Conservation (phyloP, 495 filamentous ascomycete species). For the Penicillium angulare region DNA sequence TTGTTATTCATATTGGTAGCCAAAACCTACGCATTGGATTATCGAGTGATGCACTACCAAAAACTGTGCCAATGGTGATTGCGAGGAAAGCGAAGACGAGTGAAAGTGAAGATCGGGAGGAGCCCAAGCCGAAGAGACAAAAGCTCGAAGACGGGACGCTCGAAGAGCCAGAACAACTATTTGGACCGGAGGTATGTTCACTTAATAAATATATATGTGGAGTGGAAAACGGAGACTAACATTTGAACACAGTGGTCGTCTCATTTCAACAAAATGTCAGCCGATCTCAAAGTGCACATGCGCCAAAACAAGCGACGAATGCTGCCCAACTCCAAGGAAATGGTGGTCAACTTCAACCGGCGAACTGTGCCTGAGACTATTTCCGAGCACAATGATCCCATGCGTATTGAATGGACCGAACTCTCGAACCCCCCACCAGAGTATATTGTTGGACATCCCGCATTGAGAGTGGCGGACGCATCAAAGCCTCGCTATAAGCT, state of each 20-base stretch:
- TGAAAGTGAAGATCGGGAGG: slow-evolving; percentile 79
- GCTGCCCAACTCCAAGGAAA: slow-evolving; percentile 90
- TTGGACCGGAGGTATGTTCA: slow-evolving; percentile 83
- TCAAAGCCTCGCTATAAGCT: slow-evolving; percentile 89
- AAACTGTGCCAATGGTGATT: slow-evolving; percentile 90
- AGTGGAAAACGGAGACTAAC: no score
- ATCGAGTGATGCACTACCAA: slow-evolving; percentile 90
- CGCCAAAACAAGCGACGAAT: slow-evolving; percentile 88
- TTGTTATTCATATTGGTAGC: slow-evolving; percentile 96
- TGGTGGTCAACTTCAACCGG: slow-evolving; percentile 89
- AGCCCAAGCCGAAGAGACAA: slow-evolving; percentile 83
- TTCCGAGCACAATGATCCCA: slow-evolving; percentile 87
- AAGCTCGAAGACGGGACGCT: slow-evolving; percentile 64
- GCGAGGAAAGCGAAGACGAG: slow-evolving; percentile 70
- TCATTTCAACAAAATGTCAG: slow-evolving; percentile 76
- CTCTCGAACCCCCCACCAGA: slow-evolving; percentile 64
- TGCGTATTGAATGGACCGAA: slow-evolving; percentile 95
- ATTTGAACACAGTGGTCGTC: slow-evolving; percentile 58
- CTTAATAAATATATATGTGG: no score
- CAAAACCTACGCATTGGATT: slow-evolving; percentile 92
- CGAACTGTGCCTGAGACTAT: slow-evolving; percentile 78
- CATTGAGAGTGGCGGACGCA: slow-evolving; percentile 80
- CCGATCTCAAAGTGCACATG: slow-evolving; percentile 86
- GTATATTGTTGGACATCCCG: slow-evolving; percentile 77
- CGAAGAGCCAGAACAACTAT: slow-evolving; percentile 69